phyloP scores from a whole-genome alignment of 1,284 basidiomycete genomes.

The Cutaneotrichosporon mucoides region DNA sequence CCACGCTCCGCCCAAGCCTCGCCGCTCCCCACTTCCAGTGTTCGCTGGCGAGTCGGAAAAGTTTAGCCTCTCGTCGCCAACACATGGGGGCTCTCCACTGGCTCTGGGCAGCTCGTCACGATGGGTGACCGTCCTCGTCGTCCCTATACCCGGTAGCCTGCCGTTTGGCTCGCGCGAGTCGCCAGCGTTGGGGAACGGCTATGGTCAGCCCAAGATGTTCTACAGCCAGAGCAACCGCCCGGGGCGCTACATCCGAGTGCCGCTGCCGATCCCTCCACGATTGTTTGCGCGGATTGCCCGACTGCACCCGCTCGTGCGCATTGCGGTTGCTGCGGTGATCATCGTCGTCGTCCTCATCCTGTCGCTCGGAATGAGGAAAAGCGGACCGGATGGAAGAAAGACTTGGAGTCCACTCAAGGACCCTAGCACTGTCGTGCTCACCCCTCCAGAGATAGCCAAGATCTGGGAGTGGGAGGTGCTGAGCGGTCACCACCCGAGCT shows the following conservation, averaged over 20 bases:
- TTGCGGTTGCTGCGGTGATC: slow-evolving; percentile 54
- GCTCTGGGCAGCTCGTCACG: slow-evolving; percentile 10
- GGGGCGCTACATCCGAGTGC: slow-evolving; percentile 32
- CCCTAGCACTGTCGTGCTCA: slow-evolving; percentile 70
- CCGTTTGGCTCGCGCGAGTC: slow-evolving; percentile 17
- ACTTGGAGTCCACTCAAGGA: slow-evolving; percentile 67
- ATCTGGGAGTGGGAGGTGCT: slow-evolving; percentile 92
- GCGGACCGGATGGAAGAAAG: slow-evolving; percentile 18
- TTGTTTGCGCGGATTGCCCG: slow-evolving; percentile 52
- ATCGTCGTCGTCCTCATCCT: slow-evolving; percentile 51
- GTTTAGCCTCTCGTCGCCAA: slow-evolving; percentile 30
- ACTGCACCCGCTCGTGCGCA: slow-evolving; percentile 55
- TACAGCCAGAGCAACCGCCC: slow-evolving; percentile 5
- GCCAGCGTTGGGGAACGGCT: slow-evolving; percentile 20
- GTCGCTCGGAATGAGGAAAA: slow-evolving; percentile 57
- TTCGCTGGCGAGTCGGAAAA: slow-evolving; percentile 38
- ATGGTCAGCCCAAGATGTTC: slow-evolving; percentile 7
- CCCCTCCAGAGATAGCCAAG: slow-evolving; percentile 68
- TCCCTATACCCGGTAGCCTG: slow-evolving; percentile 38
- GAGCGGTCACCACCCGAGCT: slow-evolving; percentile 85
- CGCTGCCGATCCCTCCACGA: slow-evolving; percentile 62
- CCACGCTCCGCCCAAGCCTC: slow-evolving; percentile 37
- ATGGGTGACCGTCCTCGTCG: slow-evolving; percentile 39
- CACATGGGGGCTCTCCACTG: not conserved
- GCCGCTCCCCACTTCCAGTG: slow-evolving; percentile 45